Percentiles rank a stretch among this genome's conserved stretches.
These are phyloP conservation scores for Canavalia gladiata DNA, from an alignment of 306 rosid species.

Conservation along the genomic window DNA sequence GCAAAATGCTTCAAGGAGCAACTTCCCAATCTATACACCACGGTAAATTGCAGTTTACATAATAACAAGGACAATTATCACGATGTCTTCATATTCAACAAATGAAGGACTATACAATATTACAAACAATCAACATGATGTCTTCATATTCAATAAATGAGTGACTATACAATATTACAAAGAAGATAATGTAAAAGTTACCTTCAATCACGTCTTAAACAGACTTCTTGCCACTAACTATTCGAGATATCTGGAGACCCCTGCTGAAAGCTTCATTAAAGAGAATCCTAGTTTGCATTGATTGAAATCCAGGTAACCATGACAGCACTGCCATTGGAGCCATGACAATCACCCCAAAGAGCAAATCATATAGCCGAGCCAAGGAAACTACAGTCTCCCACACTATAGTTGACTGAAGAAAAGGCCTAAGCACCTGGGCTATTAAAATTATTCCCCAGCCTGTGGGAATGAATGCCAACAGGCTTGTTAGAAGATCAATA, in stretches of 20 bases:
- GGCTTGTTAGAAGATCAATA: conserved; percentile 72
- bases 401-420: conserved; percentile 77
- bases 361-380: conserved; percentile 86
- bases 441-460: conserved; percentile 96
- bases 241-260: conserved; percentile 95
- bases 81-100: background rate
- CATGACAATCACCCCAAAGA: conserved; percentile 85
- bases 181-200: conserved; percentile 46
- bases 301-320: conserved; percentile 96
- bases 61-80: conserved; percentile 20
- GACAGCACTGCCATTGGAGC: conserved; percentile 87
- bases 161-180: conserved; percentile 3
- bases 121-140: background rate
- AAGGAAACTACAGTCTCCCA: conserved; percentile 90
- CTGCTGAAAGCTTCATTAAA: conserved; percentile 97
- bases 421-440: conserved; percentile 92
- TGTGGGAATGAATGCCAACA: conserved; percentile 88
- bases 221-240: conserved; percentile 83
- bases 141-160: background rate
- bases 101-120: conserved; percentile 5
- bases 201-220: conserved; percentile 64
- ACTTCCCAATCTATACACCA: conserved; percentile 26
- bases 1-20: conserved; percentile 38
- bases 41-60: conserved; percentile 40
- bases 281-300: conserved; percentile 96